Base-by-base conservation (phyloP, 2,329 filamentous ascomycete species). In the Colletotrichum cuscutae region DNA sequence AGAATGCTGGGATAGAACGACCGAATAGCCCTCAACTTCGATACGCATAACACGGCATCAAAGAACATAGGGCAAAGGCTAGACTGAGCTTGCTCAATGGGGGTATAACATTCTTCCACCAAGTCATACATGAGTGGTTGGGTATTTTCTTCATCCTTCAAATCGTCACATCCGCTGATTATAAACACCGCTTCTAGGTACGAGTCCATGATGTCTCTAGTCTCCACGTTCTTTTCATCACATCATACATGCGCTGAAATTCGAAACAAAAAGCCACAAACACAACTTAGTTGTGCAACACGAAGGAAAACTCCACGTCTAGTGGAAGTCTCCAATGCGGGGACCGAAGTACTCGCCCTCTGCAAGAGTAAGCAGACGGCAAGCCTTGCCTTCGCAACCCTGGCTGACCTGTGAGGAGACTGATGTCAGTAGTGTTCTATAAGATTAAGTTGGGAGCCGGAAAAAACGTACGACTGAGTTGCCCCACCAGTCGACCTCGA, bases 401-500 rank as follows among this genome's bases (percentile, higher is more conserved):
- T 76, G 59, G 15, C 65, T 71, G 0, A 49, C 42, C 42, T 49
- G 8, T 49, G 3, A 5, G 4, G 19, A n/a, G 4, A 11, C 7
- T 1, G 8, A n/a, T 19, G 42, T 49, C 1, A 49, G 42, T 19
- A 49, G 15, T 8, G 7, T n/a, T 46, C 6, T 49, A 2, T n/a
- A 0, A 15, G 13, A n/a, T 49, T 3, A n/a, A 9, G 19, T 49
- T n/a, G 19, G 42, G 42, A 49, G 8, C 15, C 19, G 42, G 37
- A 6, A 42, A 46, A 46, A 49, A 49, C 42, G 7, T 49, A 74
- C 68, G 4, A 77, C 75, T 19, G 22, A 78, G 75, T 86, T 87
- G 2, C 86, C 86, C 85, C 85, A 87, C 86, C 85, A 87, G 6
- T 81, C 75, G 32, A 87, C 56, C 26, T 79, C 76, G 1, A 82